Conservation (phyloP, 495 filamentous ascomycete species). For the Neurospora sp. region DNA sequence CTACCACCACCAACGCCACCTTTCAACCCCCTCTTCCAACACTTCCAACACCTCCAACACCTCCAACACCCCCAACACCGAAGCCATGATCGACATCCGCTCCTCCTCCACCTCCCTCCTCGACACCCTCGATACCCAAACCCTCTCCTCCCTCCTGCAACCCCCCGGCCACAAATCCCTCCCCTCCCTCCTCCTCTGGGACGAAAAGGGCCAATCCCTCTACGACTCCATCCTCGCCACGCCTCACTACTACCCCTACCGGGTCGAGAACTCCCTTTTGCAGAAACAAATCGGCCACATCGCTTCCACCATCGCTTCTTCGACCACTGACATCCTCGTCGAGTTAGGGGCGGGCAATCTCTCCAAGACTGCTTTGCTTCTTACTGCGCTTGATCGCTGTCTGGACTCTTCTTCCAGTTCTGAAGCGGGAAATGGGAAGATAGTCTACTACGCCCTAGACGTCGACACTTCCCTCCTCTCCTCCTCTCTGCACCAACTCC, state of each 20-base stretch:
- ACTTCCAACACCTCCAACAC: neutral
- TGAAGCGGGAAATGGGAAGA: neutral
- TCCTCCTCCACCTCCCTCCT: constrained; percentile 1
- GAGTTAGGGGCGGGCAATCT: constrained; percentile 9
- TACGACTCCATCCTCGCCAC: constrained; percentile 7
- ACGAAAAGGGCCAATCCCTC: constrained; percentile 9
- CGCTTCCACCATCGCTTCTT: constrained; percentile 1
- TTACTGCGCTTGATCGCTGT: neutral
- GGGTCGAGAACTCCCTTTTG: constrained; percentile 1
- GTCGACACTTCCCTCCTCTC: constrained; percentile 5
- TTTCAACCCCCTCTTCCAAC: neutral
- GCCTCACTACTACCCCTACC: constrained; percentile 9
- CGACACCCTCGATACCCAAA: constrained; percentile 2
- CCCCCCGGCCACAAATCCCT: neutral
- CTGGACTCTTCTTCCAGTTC: neutral
- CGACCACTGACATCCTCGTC: constrained; percentile 4
- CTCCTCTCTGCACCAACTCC: constrained; percentile 2
- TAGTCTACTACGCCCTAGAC: constrained; percentile 11
- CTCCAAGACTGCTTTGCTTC: constrained; percentile 4
- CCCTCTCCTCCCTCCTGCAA: constrained; percentile 1
- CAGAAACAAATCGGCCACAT: neutral
- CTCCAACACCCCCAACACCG: neutral
- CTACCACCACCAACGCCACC: neutral
- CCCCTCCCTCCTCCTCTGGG: constrained; percentile 8
- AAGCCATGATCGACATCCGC: constrained; percentile 10